These are phyloP conservation scores for Pythium brachiatum DNA, from an alignment of 352 stramenopile genomes.

Conservation along the genomic window DNA sequence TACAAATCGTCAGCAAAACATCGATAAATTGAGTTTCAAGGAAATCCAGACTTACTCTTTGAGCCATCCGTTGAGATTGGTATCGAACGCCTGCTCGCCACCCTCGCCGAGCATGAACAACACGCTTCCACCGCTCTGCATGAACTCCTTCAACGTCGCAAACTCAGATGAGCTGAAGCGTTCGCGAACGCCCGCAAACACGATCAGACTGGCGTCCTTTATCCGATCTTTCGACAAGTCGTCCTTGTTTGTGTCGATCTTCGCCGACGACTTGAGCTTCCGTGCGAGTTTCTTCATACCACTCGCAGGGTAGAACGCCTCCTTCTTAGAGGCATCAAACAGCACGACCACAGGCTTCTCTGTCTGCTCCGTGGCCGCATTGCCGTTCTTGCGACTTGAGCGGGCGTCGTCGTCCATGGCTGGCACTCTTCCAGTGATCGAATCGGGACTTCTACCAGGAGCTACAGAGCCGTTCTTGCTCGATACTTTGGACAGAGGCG, in stretches of 20 bases:
- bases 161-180: constrained; percentile 90
- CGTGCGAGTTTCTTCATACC: constrained; percentile 94
- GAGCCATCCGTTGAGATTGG: constrained; percentile 95
- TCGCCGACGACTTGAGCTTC: constrained; percentile 85
- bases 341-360: constrained; percentile 44
- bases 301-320: constrained; percentile 88
- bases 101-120: constrained; percentile 91
- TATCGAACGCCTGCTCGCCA: constrained; percentile 86
- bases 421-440: not conserved
- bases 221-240: constrained; percentile 87
- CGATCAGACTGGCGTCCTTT: constrained; percentile 82
- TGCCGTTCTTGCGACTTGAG: constrained; percentile 16
- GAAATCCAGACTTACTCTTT: constrained; percentile 71
- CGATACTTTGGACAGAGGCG: not conserved
- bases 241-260: constrained; percentile 95
- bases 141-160: constrained; percentile 85
- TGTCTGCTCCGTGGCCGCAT: not conserved
- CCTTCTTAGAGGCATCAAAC: constrained; percentile 94
- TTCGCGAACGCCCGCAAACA: constrained; percentile 89
- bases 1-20: not conserved
- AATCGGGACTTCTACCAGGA: constrained; percentile 9
- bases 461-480: not conserved
- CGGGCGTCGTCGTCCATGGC: constrained; percentile 22
- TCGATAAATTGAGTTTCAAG: not conserved
- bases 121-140: constrained; percentile 87